Evolutionary conservation across 176 grass and related monocot genomes (phyloP).

Genomic region (Hordeum marinum): DNA sequence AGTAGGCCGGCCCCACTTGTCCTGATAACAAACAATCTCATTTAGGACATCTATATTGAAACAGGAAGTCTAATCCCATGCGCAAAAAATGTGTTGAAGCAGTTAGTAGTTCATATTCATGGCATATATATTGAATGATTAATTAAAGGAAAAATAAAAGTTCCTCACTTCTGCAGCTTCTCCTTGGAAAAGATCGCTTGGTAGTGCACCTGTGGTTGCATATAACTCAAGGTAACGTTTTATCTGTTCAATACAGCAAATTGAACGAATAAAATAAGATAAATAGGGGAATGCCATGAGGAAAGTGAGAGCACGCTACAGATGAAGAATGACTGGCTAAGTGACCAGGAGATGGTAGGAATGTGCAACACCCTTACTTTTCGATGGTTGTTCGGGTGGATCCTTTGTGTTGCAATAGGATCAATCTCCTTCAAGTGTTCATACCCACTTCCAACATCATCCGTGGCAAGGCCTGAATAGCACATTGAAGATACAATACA

Average conservation of each 20-base stretch:
- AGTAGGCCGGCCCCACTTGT: constrained; percentile 68
- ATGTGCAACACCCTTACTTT: constrained; percentile 42
- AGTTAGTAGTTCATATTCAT: neutral
- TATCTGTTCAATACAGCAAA: constrained; percentile 54
- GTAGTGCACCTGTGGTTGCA: constrained; percentile 55
- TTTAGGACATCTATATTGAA: constrained; percentile 9
- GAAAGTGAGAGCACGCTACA: neutral
- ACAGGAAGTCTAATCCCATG: neutral
- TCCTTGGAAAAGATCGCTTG: constrained; percentile 83
- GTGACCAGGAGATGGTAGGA: neutral
- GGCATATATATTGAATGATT: neutral
- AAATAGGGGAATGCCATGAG: neutral
- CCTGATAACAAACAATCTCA: constrained; percentile 41
- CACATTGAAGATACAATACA: neutral
- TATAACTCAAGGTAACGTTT: constrained; percentile 73
- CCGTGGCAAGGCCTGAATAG: constrained; percentile 36
- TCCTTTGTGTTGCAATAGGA: constrained; percentile 62
- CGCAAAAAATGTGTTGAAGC: neutral
- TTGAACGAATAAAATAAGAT: neutral
- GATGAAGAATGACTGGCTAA: constrained; percentile 22
- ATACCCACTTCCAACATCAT: constrained; percentile 38
- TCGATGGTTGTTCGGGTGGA: constrained; percentile 87
- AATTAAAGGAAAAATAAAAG: neutral
- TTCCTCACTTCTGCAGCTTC: constrained; percentile 53
- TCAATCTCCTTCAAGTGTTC: constrained; percentile 69